Conservation (phyloP, 495 filamentous ascomycete species). For the Aspergillus nidulans region DNA sequence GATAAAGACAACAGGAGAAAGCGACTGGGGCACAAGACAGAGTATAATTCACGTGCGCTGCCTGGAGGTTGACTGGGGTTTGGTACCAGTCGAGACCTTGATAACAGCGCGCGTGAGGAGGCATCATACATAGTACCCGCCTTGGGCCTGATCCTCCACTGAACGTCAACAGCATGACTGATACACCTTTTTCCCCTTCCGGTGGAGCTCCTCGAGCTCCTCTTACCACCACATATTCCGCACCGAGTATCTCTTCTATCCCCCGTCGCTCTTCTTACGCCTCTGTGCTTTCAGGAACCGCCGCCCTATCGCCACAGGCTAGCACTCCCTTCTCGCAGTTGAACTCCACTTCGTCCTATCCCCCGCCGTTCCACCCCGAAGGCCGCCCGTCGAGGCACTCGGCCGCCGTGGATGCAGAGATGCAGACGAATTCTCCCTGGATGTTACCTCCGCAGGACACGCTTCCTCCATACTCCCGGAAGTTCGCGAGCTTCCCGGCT, state of each 20-base stretch:
- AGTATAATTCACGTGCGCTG: neutral
- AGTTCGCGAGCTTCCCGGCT: conserved; percentile 49
- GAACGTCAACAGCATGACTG: conserved; percentile 35
- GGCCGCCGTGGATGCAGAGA: conserved; percentile 44
- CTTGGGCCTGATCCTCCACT: conserved; percentile 18
- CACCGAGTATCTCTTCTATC: conserved; percentile 38
- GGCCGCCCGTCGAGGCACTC: conserved; percentile 32
- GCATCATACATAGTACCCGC: conserved; percentile 12
- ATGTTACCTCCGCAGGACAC: conserved; percentile 32
- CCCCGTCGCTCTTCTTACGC: conserved; percentile 68
- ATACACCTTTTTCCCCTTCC: conserved; percentile 43
- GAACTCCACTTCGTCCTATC: conserved; percentile 35
- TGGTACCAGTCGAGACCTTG: conserved; percentile 1
- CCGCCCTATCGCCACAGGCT: conserved; percentile 47
- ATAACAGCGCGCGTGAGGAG: conserved; percentile 20
- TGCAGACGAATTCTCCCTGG: conserved; percentile 42
- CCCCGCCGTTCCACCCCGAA: conserved; percentile 33
- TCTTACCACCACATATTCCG: conserved; percentile 32
- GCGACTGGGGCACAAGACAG: neutral
- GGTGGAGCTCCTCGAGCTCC: conserved; percentile 43
- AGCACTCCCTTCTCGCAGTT: conserved; percentile 53
- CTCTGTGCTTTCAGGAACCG: conserved; percentile 70
- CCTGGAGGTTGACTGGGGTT: neutral
- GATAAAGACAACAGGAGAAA: neutral
- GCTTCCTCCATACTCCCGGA: conserved; percentile 57